Evolutionary conservation across 345 rosid genomes (phyloP).

Genomic region (Corymbia maculata): DNA sequence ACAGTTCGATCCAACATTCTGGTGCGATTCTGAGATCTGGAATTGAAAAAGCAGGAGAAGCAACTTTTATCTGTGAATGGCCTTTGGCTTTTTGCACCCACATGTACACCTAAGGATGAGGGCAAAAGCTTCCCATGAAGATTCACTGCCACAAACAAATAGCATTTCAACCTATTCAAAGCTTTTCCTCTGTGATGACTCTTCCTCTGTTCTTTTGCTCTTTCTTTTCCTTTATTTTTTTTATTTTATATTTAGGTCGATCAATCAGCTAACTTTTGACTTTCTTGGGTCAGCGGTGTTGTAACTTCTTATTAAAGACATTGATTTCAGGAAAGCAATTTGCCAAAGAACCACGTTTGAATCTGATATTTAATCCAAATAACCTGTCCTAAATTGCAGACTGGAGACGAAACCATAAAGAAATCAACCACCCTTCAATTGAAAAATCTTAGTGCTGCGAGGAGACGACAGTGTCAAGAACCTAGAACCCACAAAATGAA

Average conservation of each 20-base stretch:
- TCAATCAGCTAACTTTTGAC: background rate
- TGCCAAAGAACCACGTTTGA: background rate
- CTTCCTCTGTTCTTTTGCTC: background rate
- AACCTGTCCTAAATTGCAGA: background rate
- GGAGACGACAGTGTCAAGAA: background rate
- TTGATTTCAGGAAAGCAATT: background rate
- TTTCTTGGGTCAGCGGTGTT: background rate
- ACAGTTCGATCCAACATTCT: background rate
- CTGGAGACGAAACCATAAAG: background rate
- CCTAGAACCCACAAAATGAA: background rate
- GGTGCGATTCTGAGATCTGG: background rate
- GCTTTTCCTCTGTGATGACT: background rate
- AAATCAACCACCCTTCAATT: background rate
- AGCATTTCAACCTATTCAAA: background rate
- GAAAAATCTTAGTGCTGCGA: background rate
- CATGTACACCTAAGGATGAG: background rate
- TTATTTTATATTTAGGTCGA: background rate
- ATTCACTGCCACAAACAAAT: background rate
- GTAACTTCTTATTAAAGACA: background rate
- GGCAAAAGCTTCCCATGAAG: background rate
- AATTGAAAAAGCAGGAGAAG: background rate
- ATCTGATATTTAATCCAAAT: background rate
- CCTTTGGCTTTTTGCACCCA: background rate
- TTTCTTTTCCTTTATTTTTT: background rate
- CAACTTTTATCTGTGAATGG: background rate